Evolutionary conservation across 2,329 filamentous ascomycete species (phyloP), one percentile per base, ranked within the genome.

Genomic region (Teratosphaeriaceae sp.): DNA sequence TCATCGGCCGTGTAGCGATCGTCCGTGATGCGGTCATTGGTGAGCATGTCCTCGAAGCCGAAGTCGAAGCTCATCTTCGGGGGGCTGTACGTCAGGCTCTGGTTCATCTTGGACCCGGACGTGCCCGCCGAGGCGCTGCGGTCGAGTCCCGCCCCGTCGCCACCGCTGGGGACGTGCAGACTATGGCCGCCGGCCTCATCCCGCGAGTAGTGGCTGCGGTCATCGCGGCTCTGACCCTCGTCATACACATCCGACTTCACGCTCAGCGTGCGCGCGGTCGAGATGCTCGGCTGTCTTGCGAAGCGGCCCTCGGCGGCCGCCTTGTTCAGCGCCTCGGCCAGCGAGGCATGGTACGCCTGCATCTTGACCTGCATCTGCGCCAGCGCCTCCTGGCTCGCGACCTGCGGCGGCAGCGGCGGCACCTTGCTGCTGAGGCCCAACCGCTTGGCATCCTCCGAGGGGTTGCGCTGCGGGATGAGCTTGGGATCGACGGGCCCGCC

Each of bases 221-320:
- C 50, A 24, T 38, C 34, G 11, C 29, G 13, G 38, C 35, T 24
- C 29, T 27, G 5, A 18, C 27, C 21, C 9, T 35, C 34, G 13
- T 31, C 31, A 5, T 33, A 15, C 18, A 22, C 4, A 27, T 30
- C 26, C 11, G 39, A 38, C 3, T 21, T 38, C 21, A 36, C 33
- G 34, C 27, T 46, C 26, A 29, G 12, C 21, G 29, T 46, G 11
- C 9, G 20, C 16, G 38, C 29, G 2, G 52, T 49, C 9, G 50
- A 46, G 9, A 49, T 34, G 38, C 56, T 58, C 11, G 51, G 46
- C 22, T 48, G 42, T 12, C 86, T 75, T 13, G 78, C 71, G 53
- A 94, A 90, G 44, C 85, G 82, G 2, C 87, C 87, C 27, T 82
- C 82, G 1, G 79, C 79, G 18, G 80, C 84, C 5, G 88, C 88